A percentile compares a stretch with the other conserved stretches of the same genome.
Conservation (phyloP, 306 rosid species). For the Adenanthera pavonina region DNA sequence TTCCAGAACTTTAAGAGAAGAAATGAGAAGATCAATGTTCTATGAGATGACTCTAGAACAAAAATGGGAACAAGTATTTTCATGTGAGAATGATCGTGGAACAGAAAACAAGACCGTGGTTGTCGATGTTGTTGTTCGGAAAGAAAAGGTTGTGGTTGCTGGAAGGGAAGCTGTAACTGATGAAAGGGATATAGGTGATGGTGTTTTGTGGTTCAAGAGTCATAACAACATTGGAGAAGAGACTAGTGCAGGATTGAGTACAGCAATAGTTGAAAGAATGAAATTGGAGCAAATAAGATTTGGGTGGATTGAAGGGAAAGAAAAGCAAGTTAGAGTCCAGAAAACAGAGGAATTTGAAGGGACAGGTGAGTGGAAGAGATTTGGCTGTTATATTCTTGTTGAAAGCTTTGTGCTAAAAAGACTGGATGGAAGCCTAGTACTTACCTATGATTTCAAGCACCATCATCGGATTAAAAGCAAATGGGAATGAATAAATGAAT, state of each 20-base stretch:
- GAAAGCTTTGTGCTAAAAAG: constrained; percentile 66
- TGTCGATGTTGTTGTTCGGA: constrained; percentile 59
- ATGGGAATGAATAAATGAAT: constrained; percentile 55
- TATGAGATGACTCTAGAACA: constrained; percentile 76
- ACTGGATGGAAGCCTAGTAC: constrained; percentile 59
- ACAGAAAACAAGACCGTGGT: constrained; percentile 25
- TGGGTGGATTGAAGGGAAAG: constrained; percentile 51
- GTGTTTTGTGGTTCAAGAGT: constrained; percentile 58
- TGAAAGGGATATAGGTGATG: constrained; percentile 32
- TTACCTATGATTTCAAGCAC: constrained; percentile 58
- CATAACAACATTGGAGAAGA: constrained; percentile 45
- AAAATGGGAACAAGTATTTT: constrained; percentile 62
- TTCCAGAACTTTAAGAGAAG: constrained; percentile 49
- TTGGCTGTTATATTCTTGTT: constrained; percentile 65
- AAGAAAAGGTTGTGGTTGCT: constrained; percentile 47
- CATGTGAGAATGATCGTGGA: constrained; percentile 26
- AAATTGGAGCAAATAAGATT: constrained; percentile 53
- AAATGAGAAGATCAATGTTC: constrained; percentile 54
- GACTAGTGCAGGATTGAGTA: constrained; percentile 57
- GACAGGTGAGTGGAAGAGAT: constrained; percentile 56
- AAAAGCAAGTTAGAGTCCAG: constrained; percentile 40
- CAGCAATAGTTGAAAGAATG: constrained; percentile 64
- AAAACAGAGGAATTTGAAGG: constrained; percentile 62
- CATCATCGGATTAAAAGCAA: constrained; percentile 49
- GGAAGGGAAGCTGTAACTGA: constrained; percentile 43